Evolutionary conservation across 345 rosid genomes (phyloP), one percentile per base, ranked within the genome.

Genomic region (Rubroshorea leprosula): DNA sequence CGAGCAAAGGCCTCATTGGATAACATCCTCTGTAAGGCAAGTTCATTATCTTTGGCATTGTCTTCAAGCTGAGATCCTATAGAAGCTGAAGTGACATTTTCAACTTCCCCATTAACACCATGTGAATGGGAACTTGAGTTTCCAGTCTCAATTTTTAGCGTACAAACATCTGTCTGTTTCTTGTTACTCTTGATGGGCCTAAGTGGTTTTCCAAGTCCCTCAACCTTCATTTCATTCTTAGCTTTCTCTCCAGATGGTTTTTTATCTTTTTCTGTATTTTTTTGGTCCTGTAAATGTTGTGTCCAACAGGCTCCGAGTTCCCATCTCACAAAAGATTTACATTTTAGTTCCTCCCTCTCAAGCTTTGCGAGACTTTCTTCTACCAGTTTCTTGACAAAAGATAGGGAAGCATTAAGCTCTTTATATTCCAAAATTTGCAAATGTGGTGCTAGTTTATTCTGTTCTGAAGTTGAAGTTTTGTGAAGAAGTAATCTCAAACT

Each of bases 301-400:
- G 89, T 77, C 99, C 99, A 93, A 71, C 99, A 89, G 68, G 99
- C 96, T 67, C 99, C 97, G 53, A 93, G 96, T 69, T 93, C 99
- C 99, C 99, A 93, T 78, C 99, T 82, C 70, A 93, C 77, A 65
- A 78, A 79, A 64, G 74, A 71, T 48, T 80, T 80, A 64, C 55
- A 63, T 59, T 75, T 74, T 19, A 63, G 62, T 55, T 80, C 76
- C 72, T 79, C 85, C 59, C 75, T 78, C 66, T 86, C 96, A 74
- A 93, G 97, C 78, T 82, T 84, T 56, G 70, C 62, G 49, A 93
- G 76, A 78, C 97, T 93, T 67, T 85, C 84, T 70, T 85, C 86
- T 73, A 93, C 58, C 74, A 93, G 63, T 74, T 69, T 79, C 79
- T 84, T 82, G 29, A 93, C 80, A 72, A 79, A 78, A 25, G 66